Evolutionary conservation across 1,284 basidiomycete species (phyloP).

Genomic region (Neolentinus lepideus): DNA sequence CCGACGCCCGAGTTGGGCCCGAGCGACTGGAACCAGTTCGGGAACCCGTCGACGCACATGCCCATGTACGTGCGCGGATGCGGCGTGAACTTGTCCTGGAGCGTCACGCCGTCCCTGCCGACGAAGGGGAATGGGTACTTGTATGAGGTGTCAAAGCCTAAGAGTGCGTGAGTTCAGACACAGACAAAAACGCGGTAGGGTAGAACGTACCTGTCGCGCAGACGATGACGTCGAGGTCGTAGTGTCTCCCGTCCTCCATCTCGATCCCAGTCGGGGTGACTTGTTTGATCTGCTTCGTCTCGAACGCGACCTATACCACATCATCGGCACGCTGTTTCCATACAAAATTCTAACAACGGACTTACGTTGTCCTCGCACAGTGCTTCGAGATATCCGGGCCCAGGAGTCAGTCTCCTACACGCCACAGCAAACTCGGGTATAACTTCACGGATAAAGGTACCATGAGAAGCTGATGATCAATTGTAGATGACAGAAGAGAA

Average conservation of each 20-base stretch:
- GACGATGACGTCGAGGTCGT: conserved; percentile 51
- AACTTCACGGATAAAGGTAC: conserved; percentile 25
- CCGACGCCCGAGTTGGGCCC: conserved; percentile 52
- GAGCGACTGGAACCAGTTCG: conserved; percentile 49
- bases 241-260: conserved; percentile 41
- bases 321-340: not conserved
- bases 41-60: conserved; percentile 50
- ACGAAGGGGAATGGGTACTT: conserved; percentile 43
- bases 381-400: conserved; percentile 60
- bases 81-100: conserved; percentile 43
- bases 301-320: conserved; percentile 42
- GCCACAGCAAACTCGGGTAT: conserved; percentile 51
- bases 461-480: not conserved
- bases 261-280: conserved; percentile 49
- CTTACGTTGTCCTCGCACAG: conserved; percentile 50
- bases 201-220: conserved; percentile 38
- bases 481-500: not conserved
- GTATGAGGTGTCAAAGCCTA: conserved; percentile 44
- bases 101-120: conserved; percentile 38
- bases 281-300: conserved; percentile 39
- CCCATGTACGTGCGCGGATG: conserved; percentile 50
- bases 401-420: conserved; percentile 56
- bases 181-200: not conserved
- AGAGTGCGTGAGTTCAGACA: not conserved
- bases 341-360: conserved; percentile 6